Percentiles rank a stretch among this genome's conserved stretches.
Conservation (phyloP, 2,329 filamentous ascomycete species). For the Neofusicoccum parvum region DNA sequence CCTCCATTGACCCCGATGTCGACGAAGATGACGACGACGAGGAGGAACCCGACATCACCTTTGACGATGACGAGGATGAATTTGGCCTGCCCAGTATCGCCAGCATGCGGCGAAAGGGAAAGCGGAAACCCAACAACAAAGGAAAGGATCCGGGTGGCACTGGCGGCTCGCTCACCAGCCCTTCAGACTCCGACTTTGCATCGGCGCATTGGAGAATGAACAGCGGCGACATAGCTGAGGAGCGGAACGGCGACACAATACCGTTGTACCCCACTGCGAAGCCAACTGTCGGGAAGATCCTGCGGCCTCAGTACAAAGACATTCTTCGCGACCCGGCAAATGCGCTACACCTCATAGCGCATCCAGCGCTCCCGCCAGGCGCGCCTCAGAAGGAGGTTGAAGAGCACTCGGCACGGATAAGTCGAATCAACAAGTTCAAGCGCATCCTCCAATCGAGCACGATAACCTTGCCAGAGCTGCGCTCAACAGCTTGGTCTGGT, state of each 20-base stretch:
- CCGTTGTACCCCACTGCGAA: conserved; percentile 85
- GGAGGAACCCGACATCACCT: conserved; percentile 70
- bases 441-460: conserved; percentile 89
- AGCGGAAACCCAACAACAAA: conserved; percentile 48
- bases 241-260: conserved; percentile 63
- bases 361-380: conserved; percentile 72
- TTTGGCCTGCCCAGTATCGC: conserved; percentile 92
- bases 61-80: conserved; percentile 89
- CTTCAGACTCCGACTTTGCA: conserved; percentile 29
- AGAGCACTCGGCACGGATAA: conserved; percentile 81
- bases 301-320: conserved; percentile 96
- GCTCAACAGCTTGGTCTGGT: conserved; percentile 89
- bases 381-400: conserved; percentile 83
- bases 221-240: conserved; percentile 92
- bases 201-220: conserved; percentile 63
- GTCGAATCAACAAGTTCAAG: conserved; percentile 98
- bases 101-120: conserved; percentile 78
- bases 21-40: conserved; percentile 66
- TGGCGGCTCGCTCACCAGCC: conserved; percentile 26
- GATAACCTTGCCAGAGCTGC: conserved; percentile 80
- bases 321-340: conserved; percentile 86
- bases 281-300: conserved; percentile 90
- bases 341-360: conserved; percentile 89
- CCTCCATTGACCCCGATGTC: conserved; percentile 74
- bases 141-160: conserved; percentile 48